These are phyloP conservation scores for Fusarium coicis DNA, from an alignment of 2,329 filamentous ascomycete genomes.

Conservation along the genomic window DNA sequence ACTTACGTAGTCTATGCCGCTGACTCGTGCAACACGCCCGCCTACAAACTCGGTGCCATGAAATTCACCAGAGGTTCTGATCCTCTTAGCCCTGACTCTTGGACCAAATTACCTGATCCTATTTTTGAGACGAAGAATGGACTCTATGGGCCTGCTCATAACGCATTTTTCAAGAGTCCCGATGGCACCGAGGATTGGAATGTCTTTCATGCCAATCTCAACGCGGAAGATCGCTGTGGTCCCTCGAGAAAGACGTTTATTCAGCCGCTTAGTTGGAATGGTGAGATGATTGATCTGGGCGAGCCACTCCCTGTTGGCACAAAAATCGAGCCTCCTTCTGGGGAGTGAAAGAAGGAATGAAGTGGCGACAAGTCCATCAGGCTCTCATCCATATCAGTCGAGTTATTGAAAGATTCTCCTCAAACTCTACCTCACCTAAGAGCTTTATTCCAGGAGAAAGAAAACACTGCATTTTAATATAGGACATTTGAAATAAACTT, in stretches of 20 bases:
- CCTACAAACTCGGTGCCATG: neutral
- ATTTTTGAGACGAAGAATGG: neutral
- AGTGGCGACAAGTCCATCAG: accelerated
- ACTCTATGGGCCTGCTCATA: neutral
- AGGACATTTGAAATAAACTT: neutral
- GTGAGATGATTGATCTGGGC: neutral
- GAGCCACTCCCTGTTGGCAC: neutral
- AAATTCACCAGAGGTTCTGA: neutral
- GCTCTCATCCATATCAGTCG: neutral
- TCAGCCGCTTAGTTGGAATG: neutral
- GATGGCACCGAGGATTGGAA: neutral
- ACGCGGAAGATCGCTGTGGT: neutral
- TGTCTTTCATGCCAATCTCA: neutral
- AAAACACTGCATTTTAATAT: too few relatives aligned
- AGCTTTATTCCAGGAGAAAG: too few relatives aligned
- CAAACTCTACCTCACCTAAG: too few relatives aligned
- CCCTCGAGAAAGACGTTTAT: neutral
- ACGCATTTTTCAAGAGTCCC: neutral
- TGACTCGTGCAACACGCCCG: neutral
- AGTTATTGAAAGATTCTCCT: neutral
- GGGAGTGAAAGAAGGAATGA: neutral
- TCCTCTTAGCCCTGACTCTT: neutral
- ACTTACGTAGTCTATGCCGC: neutral
- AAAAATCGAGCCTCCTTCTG: neutral
- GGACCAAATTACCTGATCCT: neutral